Conservation (phyloP, 495 filamentous ascomycete species). For the Astrothelium macrocarpum region DNA sequence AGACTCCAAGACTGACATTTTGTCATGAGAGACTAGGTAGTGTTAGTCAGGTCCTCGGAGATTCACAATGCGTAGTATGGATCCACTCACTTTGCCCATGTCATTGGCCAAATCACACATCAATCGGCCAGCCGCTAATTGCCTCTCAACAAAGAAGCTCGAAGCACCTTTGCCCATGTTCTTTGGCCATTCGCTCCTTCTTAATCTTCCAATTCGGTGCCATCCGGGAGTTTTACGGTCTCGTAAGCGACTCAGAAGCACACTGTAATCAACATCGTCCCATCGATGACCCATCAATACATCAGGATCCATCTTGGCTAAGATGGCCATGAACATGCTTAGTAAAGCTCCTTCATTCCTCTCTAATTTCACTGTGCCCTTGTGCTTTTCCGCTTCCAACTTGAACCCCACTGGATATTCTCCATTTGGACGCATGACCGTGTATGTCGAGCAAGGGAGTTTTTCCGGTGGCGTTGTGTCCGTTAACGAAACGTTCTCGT, state of each 20-base stretch:
- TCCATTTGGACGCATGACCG: conserved; percentile 72
- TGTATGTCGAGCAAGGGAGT: conserved; percentile 82
- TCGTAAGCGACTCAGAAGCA: conserved; percentile 75
- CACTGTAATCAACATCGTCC: conserved; percentile 91
- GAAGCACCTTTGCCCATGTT: conserved; percentile 75
- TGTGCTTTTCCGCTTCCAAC: conserved; percentile 55
- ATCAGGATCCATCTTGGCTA: conserved; percentile 84
- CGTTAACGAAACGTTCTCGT: conserved; percentile 76
- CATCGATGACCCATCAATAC: conserved; percentile 91
- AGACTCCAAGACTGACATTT: conserved; percentile 97
- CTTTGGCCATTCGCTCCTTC: conserved; percentile 76
- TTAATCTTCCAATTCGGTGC: conserved; percentile 82
- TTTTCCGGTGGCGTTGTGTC: conserved; percentile 84
- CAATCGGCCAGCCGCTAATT: conserved; percentile 78
- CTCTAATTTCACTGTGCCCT: conserved; percentile 64
- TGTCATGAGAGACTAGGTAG: conserved; percentile 67
- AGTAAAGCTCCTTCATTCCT: conserved; percentile 75
- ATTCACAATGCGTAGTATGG: neutral
- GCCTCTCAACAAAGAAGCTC: conserved; percentile 85
- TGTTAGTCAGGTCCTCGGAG: conserved; percentile 25
- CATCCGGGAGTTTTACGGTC: conserved; percentile 87
- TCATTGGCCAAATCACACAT: conserved; percentile 94
- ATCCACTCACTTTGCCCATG: conserved; percentile 61
- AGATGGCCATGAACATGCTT: conserved; percentile 75
- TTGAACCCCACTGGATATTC: conserved; percentile 76